These are phyloP conservation scores for Omphalea diandra DNA, from an alignment of 441 rosid species.

Conservation along the genomic window DNA sequence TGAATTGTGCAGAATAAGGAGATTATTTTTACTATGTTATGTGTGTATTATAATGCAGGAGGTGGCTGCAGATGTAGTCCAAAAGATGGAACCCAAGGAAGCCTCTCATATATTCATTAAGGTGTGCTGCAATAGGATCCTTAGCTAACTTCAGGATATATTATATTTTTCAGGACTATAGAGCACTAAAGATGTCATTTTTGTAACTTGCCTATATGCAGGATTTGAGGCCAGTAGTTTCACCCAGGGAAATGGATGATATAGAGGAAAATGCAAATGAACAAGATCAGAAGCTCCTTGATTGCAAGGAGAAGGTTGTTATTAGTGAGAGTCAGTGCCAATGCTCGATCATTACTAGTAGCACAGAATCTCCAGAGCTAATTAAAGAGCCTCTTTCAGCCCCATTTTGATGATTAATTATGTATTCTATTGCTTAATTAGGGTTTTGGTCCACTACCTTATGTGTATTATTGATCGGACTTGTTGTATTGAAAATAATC, in stretches of 20 bases:
- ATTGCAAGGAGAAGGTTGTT: background rate
- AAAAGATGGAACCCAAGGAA: constrained; percentile 35
- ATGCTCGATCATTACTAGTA: constrained; percentile 18
- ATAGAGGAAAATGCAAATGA: constrained; percentile 5
- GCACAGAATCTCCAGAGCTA: constrained; percentile 28
- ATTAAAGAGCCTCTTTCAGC: constrained; percentile 43
- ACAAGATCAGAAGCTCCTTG: background rate
- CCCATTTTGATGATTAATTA: constrained; percentile 33
- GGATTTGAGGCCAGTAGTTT: constrained; percentile 19
- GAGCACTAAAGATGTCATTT: too few species aligned
- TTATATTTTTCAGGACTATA: background rate
- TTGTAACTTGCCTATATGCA: background rate
- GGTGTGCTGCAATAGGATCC: constrained; percentile 9
- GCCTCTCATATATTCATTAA: constrained; percentile 25
- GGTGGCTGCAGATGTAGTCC: constrained; percentile 40
- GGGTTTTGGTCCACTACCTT: too few species aligned
- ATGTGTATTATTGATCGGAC: too few species aligned
- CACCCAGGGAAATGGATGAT: background rate
- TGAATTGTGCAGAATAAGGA: background rate
- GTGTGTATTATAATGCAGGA: constrained; percentile 21
- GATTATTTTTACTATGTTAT: background rate
- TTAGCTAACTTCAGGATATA: background rate
- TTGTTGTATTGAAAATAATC: background rate
- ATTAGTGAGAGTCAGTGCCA: constrained; percentile 34
- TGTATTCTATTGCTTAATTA: background rate